Evolutionary conservation across 371 early-diverging fungal species (phyloP).

Genomic region (Thermomucor indicae-seudaticae): DNA sequence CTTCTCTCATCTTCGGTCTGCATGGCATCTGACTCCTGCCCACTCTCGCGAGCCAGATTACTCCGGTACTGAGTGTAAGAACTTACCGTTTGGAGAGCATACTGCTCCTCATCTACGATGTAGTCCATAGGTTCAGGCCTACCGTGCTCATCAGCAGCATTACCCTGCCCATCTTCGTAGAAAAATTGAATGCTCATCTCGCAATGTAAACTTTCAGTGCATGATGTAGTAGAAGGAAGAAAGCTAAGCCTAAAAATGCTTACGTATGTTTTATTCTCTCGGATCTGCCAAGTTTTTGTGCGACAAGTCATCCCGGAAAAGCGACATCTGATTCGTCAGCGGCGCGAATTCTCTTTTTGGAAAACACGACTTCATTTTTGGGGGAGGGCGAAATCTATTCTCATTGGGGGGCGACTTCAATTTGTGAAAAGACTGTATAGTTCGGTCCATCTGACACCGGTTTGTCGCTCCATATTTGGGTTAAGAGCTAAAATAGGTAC

Average conservation of each 20-base stretch:
- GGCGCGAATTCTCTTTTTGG: background rate
- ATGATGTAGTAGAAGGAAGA: conserved; percentile 1
- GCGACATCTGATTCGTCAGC: background rate
- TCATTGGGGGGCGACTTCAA: background rate
- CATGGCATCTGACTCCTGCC: background rate
- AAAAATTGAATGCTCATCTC: conserved; percentile 6
- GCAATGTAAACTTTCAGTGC: background rate
- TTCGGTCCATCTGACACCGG: no score
- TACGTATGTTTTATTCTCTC: background rate
- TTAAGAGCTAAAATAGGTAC: no score
- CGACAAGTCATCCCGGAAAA: conserved; percentile 1
- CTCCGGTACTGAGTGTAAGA: conserved; percentile 3
- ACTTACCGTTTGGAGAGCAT: conserved; percentile 9
- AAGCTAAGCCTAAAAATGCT: background rate
- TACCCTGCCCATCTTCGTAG: conserved; percentile 7
- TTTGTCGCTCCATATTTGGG: no score
- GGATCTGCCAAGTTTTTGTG: background rate
- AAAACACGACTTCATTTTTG: background rate
- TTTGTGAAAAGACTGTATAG: background rate
- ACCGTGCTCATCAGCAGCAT: conserved; percentile 9
- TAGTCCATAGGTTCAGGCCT: conserved; percentile 12
- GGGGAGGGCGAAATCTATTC: conserved; percentile 1
- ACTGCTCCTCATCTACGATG: conserved; percentile 15
- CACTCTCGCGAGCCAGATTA: conserved; percentile 2
- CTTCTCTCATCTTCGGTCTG: conserved; percentile 1